phyloP scores from a whole-genome alignment of 2,329 filamentous ascomycete genomes.

The Dactylellina haptotyla region DNA sequence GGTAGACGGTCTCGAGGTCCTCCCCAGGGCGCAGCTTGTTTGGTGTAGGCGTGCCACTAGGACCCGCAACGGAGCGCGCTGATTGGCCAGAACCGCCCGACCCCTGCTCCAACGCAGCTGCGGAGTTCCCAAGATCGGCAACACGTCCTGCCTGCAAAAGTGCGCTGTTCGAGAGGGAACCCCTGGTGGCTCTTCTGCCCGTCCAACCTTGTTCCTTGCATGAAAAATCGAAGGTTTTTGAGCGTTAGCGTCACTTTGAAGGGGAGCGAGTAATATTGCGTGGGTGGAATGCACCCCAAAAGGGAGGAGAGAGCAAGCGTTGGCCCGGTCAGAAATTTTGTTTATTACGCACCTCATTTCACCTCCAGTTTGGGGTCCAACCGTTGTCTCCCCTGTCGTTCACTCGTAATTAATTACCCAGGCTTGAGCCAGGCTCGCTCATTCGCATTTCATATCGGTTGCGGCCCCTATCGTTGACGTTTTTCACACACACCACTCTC shows the following conservation, averaged over 20 bases:
- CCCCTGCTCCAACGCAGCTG: conserved; percentile 25
- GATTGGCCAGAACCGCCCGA: conserved; percentile 35
- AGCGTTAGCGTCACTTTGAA: conserved; percentile 48
- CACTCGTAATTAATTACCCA: conserved; percentile 54
- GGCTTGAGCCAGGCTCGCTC: conserved; percentile 34
- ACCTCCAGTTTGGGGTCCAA: conserved; percentile 12
- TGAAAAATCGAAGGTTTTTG: conserved; percentile 48
- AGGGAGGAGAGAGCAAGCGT: conserved; percentile 31
- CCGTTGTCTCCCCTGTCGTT: conserved; percentile 33
- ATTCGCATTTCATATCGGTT: conserved; percentile 52
- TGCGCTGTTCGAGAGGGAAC: conserved; percentile 29
- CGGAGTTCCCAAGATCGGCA: conserved; percentile 53
- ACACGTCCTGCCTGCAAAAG: conserved; percentile 44
- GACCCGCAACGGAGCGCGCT: too few species aligned
- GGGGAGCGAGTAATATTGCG: conserved; percentile 48
- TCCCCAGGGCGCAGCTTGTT: too few species aligned
- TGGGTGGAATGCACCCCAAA: conserved; percentile 50
- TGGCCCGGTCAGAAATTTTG: conserved; percentile 25
- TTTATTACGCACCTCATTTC: conserved; percentile 51
- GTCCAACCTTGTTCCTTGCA: conserved; percentile 53
- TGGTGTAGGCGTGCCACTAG: too few species aligned
- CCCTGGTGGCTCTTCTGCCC: conserved; percentile 41
- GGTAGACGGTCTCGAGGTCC: too few species aligned
- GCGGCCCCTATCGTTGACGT: conserved; percentile 53
- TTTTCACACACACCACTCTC: conserved; percentile 37